A percentile compares a stretch with the other conserved stretches of the same genome.
Evolutionary conservation across 805 yeast species (phyloP).

Genomic region (Cyberlindnera amylophila): DNA sequence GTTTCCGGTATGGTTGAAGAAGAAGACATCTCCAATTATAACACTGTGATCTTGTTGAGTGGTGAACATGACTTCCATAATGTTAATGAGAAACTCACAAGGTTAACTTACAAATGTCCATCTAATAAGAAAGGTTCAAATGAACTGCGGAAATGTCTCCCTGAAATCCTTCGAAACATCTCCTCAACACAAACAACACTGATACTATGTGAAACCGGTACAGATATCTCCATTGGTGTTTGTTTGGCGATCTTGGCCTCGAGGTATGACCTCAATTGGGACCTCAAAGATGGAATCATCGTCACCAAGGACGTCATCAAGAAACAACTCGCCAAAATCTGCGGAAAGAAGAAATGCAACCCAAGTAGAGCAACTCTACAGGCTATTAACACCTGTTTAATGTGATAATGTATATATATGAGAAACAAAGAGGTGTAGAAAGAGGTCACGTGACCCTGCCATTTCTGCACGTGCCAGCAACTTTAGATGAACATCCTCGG

Average conservation of each 20-base stretch:
- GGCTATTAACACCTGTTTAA: constrained; percentile 56
- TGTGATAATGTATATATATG: no score
- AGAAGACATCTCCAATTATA: constrained; percentile 3
- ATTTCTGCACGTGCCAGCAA: no score
- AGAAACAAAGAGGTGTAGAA: no score
- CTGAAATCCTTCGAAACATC: constrained; percentile 35
- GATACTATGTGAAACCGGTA: constrained; percentile 59
- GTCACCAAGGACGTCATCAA: constrained; percentile 51
- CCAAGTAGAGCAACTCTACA: constrained; percentile 79
- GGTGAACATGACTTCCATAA: not conserved
- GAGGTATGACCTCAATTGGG: constrained; percentile 43
- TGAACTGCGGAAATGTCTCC: constrained; percentile 46
- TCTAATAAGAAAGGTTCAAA: constrained; percentile 65
- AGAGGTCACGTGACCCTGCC: no score
- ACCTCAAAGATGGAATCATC: constrained; percentile 14
- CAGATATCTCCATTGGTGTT: constrained; percentile 64
- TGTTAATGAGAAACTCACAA: not conserved
- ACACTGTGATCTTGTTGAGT: constrained; percentile 10
- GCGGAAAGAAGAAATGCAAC: constrained; percentile 48
- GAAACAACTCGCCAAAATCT: constrained; percentile 49
- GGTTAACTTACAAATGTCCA: constrained; percentile 14
- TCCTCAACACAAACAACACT: constrained; percentile 22
- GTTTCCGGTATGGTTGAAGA: constrained; percentile 6
- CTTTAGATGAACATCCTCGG: no score
- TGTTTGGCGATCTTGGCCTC: constrained; percentile 48